Conservation (phyloP, 2,329 filamentous ascomycete genomes). For the Scleromitrula shiraiana region DNA sequence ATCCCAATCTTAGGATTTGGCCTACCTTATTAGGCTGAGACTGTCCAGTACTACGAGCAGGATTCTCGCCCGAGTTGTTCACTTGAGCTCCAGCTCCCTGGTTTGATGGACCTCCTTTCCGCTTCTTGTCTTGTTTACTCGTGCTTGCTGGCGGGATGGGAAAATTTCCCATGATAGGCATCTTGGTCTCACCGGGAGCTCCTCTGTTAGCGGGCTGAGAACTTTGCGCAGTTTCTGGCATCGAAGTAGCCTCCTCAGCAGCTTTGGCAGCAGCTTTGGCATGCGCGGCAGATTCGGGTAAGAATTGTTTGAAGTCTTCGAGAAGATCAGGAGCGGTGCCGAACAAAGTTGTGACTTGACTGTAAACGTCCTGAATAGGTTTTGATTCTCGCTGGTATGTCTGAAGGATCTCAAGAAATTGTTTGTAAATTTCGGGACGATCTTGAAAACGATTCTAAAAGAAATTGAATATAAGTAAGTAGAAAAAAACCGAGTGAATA, state of each 20-base stretch:
- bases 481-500: background rate
- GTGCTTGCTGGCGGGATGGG: conserved; percentile 66
- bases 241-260: conserved; percentile 54
- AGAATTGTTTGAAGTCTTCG: conserved; percentile 97
- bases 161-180: conserved; percentile 94
- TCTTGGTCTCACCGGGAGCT: conserved; percentile 49
- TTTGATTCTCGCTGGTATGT: conserved; percentile 98
- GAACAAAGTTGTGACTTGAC: conserved; percentile 91
- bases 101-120: conserved; percentile 43
- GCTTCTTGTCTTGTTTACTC: conserved; percentile 80
- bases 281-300: conserved; percentile 78
- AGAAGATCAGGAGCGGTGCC: conserved; percentile 87
- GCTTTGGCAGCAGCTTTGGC: conserved; percentile 54
- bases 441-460: conserved; percentile 90
- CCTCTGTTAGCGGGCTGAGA: conserved; percentile 41
- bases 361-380: conserved; percentile 96
- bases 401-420: conserved; percentile 95
- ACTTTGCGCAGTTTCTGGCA: conserved; percentile 33
- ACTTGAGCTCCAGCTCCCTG: conserved; percentile 26
- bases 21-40: conserved; percentile 42
- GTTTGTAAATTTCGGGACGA: conserved; percentile 97
- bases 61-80: conserved; percentile 19
- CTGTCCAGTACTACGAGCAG: conserved; percentile 22
- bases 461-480: conserved; percentile 6
- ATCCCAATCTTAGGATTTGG: conserved; percentile 7